Evolutionary conservation across 768 basidiomycete genomes (phyloP).

Genomic region (Russula ochroleuca): DNA sequence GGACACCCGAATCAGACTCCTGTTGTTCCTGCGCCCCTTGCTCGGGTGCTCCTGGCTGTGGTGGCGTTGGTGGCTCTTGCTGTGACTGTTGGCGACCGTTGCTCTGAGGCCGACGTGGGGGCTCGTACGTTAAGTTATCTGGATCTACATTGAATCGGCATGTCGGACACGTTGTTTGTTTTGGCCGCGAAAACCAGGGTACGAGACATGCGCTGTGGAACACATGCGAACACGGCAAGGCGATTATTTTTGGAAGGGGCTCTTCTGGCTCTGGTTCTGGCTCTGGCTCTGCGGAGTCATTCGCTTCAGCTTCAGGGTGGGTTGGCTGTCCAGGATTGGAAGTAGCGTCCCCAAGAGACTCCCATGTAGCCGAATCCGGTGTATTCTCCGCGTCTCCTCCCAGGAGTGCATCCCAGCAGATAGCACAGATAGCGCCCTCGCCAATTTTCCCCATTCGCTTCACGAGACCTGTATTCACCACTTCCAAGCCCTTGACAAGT

Average conservation of each 20-base stretch:
- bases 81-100: slow-evolving; percentile 12
- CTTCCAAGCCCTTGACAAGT: slow-evolving; percentile 60
- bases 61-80: slow-evolving; percentile 2
- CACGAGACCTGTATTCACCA: slow-evolving; percentile 62
- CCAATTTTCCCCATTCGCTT: slow-evolving; percentile 55
- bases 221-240: slow-evolving; percentile 75
- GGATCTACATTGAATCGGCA: slow-evolving; percentile 84
- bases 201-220: slow-evolving; percentile 75
- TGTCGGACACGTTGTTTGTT: slow-evolving; percentile 77
- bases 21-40: slow-evolving; percentile 10
- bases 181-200: slow-evolving; percentile 78
- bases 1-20: neutral
- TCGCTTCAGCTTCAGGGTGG: slow-evolving; percentile 21
- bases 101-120: slow-evolving; percentile 13
- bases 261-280: slow-evolving; percentile 18
- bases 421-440: slow-evolving; percentile 53
- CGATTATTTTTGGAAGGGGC: slow-evolving; percentile 47
- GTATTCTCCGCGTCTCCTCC: slow-evolving; percentile 21
- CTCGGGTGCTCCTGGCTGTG: slow-evolving; percentile 21
- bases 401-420: slow-evolving; percentile 71
- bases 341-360: slow-evolving; percentile 1
- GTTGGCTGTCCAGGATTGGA: slow-evolving; percentile 17
- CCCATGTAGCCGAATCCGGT: neutral
- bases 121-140: slow-evolving; percentile 55
- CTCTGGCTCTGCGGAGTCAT: slow-evolving; percentile 9